Percentiles rank a stretch among this genome's conserved stretches.
These are phyloP conservation scores for Suillus americanus DNA, from an alignment of 768 basidiomycete species.

Conservation along the genomic window DNA sequence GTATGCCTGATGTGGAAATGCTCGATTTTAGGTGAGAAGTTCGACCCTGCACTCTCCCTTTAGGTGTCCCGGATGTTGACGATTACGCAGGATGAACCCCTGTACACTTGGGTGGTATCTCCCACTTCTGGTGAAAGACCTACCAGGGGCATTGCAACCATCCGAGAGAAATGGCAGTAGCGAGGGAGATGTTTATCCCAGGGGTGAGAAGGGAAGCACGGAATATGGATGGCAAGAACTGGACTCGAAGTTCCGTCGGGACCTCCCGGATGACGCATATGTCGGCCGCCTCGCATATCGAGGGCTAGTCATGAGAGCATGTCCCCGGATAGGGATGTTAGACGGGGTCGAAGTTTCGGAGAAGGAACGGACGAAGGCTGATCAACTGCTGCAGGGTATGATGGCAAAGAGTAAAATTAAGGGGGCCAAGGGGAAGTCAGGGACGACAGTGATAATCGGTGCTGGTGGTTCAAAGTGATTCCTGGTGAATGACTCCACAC, in stretches of 20 bases:
- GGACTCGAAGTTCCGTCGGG: slow-evolving; percentile 85
- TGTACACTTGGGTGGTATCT: slow-evolving; percentile 96
- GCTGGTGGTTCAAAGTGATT: not conserved
- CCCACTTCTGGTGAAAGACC: slow-evolving; percentile 73
- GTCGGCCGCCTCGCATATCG: slow-evolving; percentile 87
- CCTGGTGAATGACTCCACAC: not conserved
- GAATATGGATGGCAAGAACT: slow-evolving; percentile 64
- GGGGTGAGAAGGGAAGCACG: slow-evolving; percentile 31
- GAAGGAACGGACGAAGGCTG: slow-evolving; percentile 85
- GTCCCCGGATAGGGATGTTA: slow-evolving; percentile 62
- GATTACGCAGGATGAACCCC: slow-evolving; percentile 78
- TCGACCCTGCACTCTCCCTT: not conserved
- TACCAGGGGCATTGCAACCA: slow-evolving; percentile 66
- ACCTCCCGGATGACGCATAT: slow-evolving; percentile 87
- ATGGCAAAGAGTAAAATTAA: slow-evolving; percentile 39
- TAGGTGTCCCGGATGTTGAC: not conserved
- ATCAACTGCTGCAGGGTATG: slow-evolving; percentile 61
- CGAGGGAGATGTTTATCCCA: slow-evolving; percentile 23
- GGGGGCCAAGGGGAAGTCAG: slow-evolving; percentile 25
- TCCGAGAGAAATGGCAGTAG: slow-evolving; percentile 39
- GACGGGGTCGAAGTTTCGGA: slow-evolving; percentile 84
- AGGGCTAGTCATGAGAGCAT: slow-evolving; percentile 81
- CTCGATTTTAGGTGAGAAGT: slow-evolving; percentile 80
- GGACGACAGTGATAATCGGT: slow-evolving; percentile 15
- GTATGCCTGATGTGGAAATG: slow-evolving; percentile 82